Conservation (phyloP, 169 alveolate species). For the Blepharisma undulans region DNA sequence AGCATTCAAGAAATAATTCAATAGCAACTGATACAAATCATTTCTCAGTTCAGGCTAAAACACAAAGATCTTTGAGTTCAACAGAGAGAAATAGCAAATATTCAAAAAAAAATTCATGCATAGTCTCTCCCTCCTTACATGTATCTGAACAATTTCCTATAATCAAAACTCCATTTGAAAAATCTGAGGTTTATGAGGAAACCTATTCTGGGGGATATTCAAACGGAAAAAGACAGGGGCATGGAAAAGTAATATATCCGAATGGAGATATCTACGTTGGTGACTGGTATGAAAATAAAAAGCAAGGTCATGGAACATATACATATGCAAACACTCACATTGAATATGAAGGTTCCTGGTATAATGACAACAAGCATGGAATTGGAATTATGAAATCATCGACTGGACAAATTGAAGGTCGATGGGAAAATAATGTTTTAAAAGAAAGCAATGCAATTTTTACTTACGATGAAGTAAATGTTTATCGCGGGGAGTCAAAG, state of each 20-base stretch:
- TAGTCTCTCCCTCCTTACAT: neutral
- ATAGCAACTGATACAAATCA: neutral
- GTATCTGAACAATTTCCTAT: neutral
- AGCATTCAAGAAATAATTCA: neutral
- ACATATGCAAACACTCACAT: neutral
- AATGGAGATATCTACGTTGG: constrained; percentile 35
- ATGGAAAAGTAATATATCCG: neutral
- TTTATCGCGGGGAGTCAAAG: neutral
- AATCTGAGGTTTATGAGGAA: neutral
- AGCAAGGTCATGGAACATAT: constrained; percentile 23
- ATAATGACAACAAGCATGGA: constrained; percentile 27
- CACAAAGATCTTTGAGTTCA: neutral
- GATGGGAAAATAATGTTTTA: neutral
- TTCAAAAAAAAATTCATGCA: neutral
- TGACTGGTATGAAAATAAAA: constrained; percentile 1
- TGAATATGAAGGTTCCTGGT: neutral
- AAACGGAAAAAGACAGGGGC: constrained; percentile 11
- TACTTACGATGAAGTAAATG: neutral
- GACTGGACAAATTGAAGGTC: constrained; percentile 18
- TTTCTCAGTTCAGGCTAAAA: neutral
- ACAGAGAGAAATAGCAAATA: neutral
- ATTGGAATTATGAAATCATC: neutral
- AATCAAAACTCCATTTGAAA: neutral
- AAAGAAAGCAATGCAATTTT: constrained; percentile 1
- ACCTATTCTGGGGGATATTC: constrained; percentile 8